Conservation (phyloP, 23 red algal genomes). For the Cyanidiococcus yangmingshanensis region DNA sequence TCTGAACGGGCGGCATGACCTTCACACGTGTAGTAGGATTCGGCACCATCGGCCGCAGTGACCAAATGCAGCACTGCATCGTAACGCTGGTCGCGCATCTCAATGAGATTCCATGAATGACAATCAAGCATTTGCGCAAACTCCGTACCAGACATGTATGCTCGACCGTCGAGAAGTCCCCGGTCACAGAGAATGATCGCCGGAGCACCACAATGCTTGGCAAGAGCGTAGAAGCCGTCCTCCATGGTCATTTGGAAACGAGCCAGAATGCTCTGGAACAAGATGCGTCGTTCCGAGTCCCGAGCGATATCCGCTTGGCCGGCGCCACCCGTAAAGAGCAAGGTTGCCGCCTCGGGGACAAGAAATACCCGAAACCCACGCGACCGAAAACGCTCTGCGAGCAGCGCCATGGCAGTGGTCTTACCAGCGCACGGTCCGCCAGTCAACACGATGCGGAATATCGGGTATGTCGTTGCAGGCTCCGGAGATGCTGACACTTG, state of each 20-base stretch:
- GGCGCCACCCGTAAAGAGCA: constrained; percentile 69
- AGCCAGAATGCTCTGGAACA: constrained; percentile 66
- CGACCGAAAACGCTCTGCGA: constrained; percentile 52
- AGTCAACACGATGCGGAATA: constrained; percentile 27
- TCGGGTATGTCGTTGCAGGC: neutral
- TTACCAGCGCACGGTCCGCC: constrained; percentile 53
- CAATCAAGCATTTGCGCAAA: constrained; percentile 41
- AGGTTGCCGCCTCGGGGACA: constrained; percentile 66
- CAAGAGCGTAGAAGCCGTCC: constrained; percentile 39
- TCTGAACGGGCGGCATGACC: constrained; percentile 45
- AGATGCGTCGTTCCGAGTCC: constrained; percentile 26
- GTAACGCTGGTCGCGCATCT: constrained; percentile 57
- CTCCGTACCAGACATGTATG: constrained; percentile 43
- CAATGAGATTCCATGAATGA: constrained; percentile 40
- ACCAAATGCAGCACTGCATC: constrained; percentile 71
- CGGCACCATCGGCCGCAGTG: constrained; percentile 65
- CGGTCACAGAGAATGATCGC: constrained; percentile 59
- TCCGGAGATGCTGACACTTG: neutral
- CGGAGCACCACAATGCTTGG: constrained; percentile 24
- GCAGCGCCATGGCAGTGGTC: constrained; percentile 52
- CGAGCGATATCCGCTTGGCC: constrained; percentile 13
- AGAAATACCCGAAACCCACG: constrained; percentile 62
- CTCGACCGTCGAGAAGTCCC: constrained; percentile 51
- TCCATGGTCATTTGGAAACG: constrained; percentile 66
- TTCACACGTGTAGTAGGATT: constrained; percentile 35